phyloP scores from a whole-genome alignment of 192 early-diverging fungal genomes.

The Haplosporangium gracile region DNA sequence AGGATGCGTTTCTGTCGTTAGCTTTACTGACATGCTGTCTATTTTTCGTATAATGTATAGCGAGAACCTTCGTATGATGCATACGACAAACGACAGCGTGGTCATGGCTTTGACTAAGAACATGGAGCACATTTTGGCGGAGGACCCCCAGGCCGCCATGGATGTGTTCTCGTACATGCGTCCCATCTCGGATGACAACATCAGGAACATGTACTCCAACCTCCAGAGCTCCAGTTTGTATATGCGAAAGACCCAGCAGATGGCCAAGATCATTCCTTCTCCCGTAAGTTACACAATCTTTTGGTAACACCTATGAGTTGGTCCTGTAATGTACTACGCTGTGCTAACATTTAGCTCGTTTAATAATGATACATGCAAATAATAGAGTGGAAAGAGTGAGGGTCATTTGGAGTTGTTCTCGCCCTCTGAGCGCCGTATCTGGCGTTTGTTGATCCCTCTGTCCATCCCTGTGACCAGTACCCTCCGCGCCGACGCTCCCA shows the following conservation, averaged over 20 bases:
- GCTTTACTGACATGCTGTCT: background rate
- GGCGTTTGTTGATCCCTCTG: constrained; percentile 67
- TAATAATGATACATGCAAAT: background rate
- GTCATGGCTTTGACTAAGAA: constrained; percentile 52
- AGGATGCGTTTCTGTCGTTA: background rate
- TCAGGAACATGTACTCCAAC: constrained; percentile 59
- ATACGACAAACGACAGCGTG: constrained; percentile 53
- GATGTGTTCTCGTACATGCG: constrained; percentile 63
- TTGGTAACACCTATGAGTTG: background rate
- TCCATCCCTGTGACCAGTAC: constrained; percentile 57
- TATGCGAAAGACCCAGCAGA: constrained; percentile 61
- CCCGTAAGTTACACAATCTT: constrained; percentile 47
- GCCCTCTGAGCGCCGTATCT: constrained; percentile 59
- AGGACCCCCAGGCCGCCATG: constrained; percentile 45
- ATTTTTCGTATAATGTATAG: background rate
- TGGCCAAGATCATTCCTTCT: constrained; percentile 64
- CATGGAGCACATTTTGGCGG: constrained; percentile 23
- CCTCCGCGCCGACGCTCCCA: constrained; percentile 49
- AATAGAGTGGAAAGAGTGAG: constrained; percentile 67
- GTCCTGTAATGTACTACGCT: background rate
- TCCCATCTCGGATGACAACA: constrained; percentile 49
- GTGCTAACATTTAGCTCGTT: background rate
- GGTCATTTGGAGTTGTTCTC: constrained; percentile 69
- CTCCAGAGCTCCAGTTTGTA: constrained; percentile 61
- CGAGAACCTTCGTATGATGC: constrained; percentile 46